Evolutionary conservation across 768 basidiomycete species (phyloP).

Genomic region (Pulveroboletus frians): DNA sequence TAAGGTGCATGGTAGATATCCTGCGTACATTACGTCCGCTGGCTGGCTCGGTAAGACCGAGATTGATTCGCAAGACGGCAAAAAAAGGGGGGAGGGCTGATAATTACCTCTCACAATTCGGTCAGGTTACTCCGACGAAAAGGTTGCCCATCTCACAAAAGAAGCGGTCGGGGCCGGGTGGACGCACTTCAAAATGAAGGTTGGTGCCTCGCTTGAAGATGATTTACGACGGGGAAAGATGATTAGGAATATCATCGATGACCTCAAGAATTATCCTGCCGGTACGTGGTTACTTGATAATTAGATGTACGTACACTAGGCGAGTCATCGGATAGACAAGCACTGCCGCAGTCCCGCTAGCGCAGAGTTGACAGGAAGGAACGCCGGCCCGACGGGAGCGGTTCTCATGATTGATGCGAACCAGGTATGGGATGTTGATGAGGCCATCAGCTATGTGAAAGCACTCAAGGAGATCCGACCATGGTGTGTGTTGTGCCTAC

Average conservation of each 20-base stretch:
- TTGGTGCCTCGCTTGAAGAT: constrained; percentile 73
- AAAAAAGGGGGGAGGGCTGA: neutral
- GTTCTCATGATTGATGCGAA: constrained; percentile 98
- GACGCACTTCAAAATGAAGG: constrained; percentile 99
- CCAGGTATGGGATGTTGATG: constrained; percentile 91
- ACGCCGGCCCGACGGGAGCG: constrained; percentile 88
- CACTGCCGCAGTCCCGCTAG: constrained; percentile 45
- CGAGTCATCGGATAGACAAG: constrained; percentile 25
- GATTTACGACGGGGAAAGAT: constrained; percentile 81
- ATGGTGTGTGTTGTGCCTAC: constrained; percentile 28
- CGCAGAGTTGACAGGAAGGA: constrained; percentile 76
- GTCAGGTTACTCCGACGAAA: constrained; percentile 82
- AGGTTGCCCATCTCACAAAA: constrained; percentile 74
- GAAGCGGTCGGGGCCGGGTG: constrained; percentile 83
- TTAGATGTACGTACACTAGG: neutral
- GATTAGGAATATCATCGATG: constrained; percentile 89
- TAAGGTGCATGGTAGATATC: constrained; percentile 52
- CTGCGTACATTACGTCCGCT: constrained; percentile 87
- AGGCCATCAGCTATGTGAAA: constrained; percentile 87
- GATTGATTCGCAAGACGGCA: neutral
- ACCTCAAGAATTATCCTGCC: constrained; percentile 67
- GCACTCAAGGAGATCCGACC: constrained; percentile 76
- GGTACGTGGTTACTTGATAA: constrained; percentile 27
- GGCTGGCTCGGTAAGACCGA: constrained; percentile 69
- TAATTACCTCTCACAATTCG: neutral